Evolutionary conservation across 2,329 filamentous ascomycete species (phyloP).

Genomic region (Elsinoe necatrix): DNA sequence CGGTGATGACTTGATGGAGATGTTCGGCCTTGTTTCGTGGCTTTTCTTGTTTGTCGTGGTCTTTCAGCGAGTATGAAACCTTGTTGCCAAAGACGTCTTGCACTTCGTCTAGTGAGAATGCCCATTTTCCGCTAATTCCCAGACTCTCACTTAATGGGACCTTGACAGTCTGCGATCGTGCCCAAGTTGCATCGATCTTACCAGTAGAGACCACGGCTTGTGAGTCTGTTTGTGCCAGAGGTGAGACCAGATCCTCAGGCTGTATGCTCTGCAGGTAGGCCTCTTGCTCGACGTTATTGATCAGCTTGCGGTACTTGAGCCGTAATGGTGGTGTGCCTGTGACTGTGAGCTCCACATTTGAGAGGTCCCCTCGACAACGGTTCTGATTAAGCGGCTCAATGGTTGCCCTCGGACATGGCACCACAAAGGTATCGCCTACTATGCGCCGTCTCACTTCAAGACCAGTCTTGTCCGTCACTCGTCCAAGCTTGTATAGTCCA

Average conservation of each 20-base stretch:
- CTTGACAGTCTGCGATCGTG: constrained; percentile 61
- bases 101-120: constrained; percentile 85
- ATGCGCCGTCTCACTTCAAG: constrained; percentile 50
- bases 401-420: constrained; percentile 71
- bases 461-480: constrained; percentile 86
- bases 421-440: constrained; percentile 80
- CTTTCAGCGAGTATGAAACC: constrained; percentile 62
- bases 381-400: constrained; percentile 58
- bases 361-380: constrained; percentile 80
- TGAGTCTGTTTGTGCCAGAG: constrained; percentile 55
- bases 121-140: constrained; percentile 68
- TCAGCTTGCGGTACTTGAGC: constrained; percentile 80
- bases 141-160: constrained; percentile 90
- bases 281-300: constrained; percentile 74
- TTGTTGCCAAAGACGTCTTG: constrained; percentile 84
- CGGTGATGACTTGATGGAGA: constrained; percentile 68
- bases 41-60: constrained; percentile 53
- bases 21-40: constrained; percentile 38
- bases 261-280: constrained; percentile 91
- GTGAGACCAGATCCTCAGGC: constrained; percentile 75
- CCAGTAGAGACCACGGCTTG: constrained; percentile 49
- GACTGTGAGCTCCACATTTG: constrained; percentile 73
- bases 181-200: constrained; percentile 70
- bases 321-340: constrained; percentile 83
- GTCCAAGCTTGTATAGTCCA: constrained; percentile 75